Conservation (phyloP, 768 basidiomycete species). For the Tephrocybe sp. region DNA sequence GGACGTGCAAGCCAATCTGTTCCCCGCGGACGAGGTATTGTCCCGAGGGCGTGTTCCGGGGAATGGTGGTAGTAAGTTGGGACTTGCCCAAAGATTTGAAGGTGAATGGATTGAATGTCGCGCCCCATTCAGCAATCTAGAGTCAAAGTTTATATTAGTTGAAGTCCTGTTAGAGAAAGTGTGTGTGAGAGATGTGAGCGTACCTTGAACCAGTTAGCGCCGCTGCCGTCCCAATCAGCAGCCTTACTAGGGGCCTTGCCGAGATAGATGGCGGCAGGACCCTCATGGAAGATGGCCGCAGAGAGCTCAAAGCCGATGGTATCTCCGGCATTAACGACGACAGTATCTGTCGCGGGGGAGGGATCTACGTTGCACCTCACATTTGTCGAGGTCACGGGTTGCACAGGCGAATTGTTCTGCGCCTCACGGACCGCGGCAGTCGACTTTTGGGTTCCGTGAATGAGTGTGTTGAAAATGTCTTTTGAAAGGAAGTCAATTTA, state of each 20-base stretch:
- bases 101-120: slow-evolving; percentile 26
- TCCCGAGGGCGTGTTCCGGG: slow-evolving; percentile 30
- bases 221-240: slow-evolving; percentile 36
- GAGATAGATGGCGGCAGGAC: slow-evolving; percentile 37
- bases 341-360: slow-evolving; percentile 26
- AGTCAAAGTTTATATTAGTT: slow-evolving; percentile 9
- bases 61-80: slow-evolving; percentile 32
- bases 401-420: slow-evolving; percentile 37
- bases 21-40: slow-evolving; percentile 38
- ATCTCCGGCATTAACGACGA: slow-evolving; percentile 33
- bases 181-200: no score
- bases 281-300: slow-evolving; percentile 36
- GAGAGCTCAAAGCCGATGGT: slow-evolving; percentile 25
- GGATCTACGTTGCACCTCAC: slow-evolving; percentile 39
- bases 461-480: slow-evolving; percentile 31
- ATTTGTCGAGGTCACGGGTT: slow-evolving; percentile 32
- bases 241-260: slow-evolving; percentile 36
- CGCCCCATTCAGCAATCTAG: slow-evolving; percentile 30
- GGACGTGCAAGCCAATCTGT: slow-evolving; percentile 38
- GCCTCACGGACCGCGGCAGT: slow-evolving; percentile 33
- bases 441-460: slow-evolving; percentile 21
- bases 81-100: slow-evolving; percentile 23
- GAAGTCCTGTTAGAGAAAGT: slow-evolving; percentile 17
- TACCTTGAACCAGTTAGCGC: slow-evolving; percentile 39
- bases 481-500: neutral